Evolutionary conservation across 495 filamentous ascomycete species (phyloP).

Genomic region (Penicillium fimorum): DNA sequence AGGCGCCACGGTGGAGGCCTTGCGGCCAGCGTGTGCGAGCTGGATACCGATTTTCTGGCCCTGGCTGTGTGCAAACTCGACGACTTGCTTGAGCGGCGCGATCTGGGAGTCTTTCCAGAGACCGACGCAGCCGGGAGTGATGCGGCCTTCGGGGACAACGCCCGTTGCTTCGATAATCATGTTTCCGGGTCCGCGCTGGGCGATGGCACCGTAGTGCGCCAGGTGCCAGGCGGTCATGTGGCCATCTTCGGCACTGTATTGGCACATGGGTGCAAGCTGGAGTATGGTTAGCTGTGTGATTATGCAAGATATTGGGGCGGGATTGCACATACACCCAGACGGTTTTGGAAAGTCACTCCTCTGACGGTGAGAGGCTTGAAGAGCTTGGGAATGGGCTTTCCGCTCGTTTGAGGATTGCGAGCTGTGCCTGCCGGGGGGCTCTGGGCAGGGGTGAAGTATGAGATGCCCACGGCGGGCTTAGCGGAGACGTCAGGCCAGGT

Average conservation of each 20-base stretch:
- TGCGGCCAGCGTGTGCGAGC: conserved; percentile 73
- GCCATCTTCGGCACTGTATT: conserved; percentile 66
- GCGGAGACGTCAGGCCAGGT: conserved; percentile 40
- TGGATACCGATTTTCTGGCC: conserved; percentile 71
- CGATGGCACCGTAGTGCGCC: conserved; percentile 56
- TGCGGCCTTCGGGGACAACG: conserved; percentile 69
- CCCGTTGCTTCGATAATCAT: conserved; percentile 72
- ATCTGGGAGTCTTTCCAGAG: conserved; percentile 76
- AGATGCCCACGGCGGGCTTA: conserved; percentile 50
- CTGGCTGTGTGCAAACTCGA: conserved; percentile 73
- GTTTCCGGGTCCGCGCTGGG: conserved; percentile 64
- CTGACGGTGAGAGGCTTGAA: conserved; percentile 63
- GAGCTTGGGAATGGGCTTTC: conserved; percentile 61
- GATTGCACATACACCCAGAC: conserved; percentile 50
- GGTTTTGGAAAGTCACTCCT: conserved; percentile 59
- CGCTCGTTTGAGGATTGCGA: conserved; percentile 56
- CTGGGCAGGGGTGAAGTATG: conserved; percentile 70
- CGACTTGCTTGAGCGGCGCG: conserved; percentile 55
- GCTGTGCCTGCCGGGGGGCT: conserved; percentile 64
- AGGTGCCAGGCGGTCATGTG: conserved; percentile 64
- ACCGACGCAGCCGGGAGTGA: conserved; percentile 69
- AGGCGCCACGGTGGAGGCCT: conserved; percentile 66
- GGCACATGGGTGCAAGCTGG: conserved; percentile 61
- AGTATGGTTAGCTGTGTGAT: conserved; percentile 10
- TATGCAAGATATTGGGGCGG: neutral